Percentiles rank a stretch among this genome's conserved stretches.
These are phyloP conservation scores for Rubia balearica DNA, from an alignment of 305 asterid genomes.

Conservation along the genomic window DNA sequence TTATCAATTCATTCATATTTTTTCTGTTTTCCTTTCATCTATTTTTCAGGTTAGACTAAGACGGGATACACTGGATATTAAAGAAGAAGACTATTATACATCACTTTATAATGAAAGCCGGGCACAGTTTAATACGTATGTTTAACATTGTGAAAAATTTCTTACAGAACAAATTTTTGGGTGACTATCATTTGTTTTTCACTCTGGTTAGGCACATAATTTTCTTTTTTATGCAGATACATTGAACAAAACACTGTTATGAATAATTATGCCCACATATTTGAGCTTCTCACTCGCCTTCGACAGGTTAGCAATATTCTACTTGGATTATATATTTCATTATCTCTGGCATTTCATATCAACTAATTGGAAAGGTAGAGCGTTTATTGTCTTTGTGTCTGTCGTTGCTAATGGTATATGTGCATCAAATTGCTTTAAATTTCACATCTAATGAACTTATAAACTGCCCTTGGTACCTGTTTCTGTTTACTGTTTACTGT, in stretches of 20 bases:
- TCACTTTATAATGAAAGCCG: slow-evolving; percentile 79
- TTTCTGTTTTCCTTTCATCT: slow-evolving; percentile 10
- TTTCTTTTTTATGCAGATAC: slow-evolving; percentile 42
- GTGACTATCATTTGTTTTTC: slow-evolving; percentile 1
- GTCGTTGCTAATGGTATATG: not conserved
- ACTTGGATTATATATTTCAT: not conserved
- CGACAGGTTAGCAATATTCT: slow-evolving; percentile 60
- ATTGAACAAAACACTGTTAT: slow-evolving; percentile 59
- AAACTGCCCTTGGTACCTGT: not conserved
- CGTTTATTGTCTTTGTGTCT: not conserved
- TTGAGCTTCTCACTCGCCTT: slow-evolving; percentile 86
- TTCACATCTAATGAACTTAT: not conserved
- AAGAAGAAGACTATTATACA: slow-evolving; percentile 70
- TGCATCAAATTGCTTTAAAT: not conserved
- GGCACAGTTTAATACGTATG: slow-evolving; percentile 82
- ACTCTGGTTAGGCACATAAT: not conserved
- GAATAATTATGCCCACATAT: slow-evolving; percentile 95
- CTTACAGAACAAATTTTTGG: not conserved
- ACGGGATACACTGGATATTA: slow-evolving; percentile 69
- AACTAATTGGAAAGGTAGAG: not conserved
- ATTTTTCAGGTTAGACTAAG: slow-evolving; percentile 58
- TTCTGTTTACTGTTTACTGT: not conserved
- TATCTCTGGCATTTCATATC: slow-evolving; percentile 12
- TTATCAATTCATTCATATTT: slow-evolving; percentile 8
- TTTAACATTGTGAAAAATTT: not conserved